phyloP scores from a whole-genome alignment of 345 rosid genomes.

The Gossypium anomalum region DNA sequence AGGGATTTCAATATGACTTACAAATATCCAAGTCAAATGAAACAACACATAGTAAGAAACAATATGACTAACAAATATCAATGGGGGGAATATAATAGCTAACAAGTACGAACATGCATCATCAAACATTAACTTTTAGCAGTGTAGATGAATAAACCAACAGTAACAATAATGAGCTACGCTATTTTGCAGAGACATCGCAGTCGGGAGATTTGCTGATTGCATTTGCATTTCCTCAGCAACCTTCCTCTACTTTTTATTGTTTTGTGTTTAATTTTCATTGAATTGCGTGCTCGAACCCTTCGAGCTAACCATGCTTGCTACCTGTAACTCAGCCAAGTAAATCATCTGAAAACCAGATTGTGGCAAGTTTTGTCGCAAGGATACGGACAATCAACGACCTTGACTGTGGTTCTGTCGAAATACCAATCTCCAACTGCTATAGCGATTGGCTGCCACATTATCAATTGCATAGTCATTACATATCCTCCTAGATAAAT shows the following conservation, averaged over 20 bases:
- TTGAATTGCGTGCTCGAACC: constrained; percentile 8
- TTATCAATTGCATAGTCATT: neutral
- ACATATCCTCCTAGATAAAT: neutral
- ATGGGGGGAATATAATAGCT: neutral
- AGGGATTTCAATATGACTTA: neutral
- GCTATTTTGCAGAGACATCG: neutral
- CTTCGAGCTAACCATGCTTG: neutral
- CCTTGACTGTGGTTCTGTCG: constrained; percentile 55
- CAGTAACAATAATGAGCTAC: neutral
- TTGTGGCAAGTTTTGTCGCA: constrained; percentile 93
- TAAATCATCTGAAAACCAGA: constrained; percentile 57
- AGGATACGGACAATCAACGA: constrained; percentile 81
- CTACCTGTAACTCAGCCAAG: neutral
- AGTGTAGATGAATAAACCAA: neutral
- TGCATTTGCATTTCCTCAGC: constrained; percentile 25
- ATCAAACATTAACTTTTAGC: neutral
- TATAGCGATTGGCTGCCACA: constrained; percentile 67
- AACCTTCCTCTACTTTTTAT: constrained; percentile 23
- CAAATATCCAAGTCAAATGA: neutral
- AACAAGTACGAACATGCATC: neutral
- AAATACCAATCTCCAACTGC: constrained; percentile 98
- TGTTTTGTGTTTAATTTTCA: constrained; percentile 21
- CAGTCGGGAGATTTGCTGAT: constrained; percentile 19
- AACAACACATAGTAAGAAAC: neutral
- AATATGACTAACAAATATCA: too few relatives aligned